These are phyloP conservation scores for Pseudoperonospora humuli DNA, from an alignment of 352 stramenopile species.

Conservation along the genomic window DNA sequence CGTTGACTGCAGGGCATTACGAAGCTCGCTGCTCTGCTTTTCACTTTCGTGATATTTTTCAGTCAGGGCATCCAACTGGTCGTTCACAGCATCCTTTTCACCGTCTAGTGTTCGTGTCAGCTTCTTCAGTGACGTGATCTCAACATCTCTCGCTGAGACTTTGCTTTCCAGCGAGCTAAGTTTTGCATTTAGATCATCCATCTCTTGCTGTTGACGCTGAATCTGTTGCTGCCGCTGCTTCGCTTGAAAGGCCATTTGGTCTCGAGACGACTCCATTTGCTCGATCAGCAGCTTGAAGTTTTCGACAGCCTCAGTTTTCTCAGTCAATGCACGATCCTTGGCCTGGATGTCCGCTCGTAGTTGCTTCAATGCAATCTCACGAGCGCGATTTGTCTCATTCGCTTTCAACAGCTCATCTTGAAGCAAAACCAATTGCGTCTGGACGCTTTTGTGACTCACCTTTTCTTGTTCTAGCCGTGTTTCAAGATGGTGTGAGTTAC, in stretches of 20 bases:
- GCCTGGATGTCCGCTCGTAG: constrained; percentile 47
- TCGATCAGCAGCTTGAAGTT: constrained; percentile 71
- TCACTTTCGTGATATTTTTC: constrained; percentile 62
- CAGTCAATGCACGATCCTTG: constrained; percentile 48
- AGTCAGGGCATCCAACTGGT: constrained; percentile 62
- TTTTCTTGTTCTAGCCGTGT: constrained; percentile 66
- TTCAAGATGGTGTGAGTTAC: constrained; percentile 43
- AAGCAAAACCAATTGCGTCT: constrained; percentile 47
- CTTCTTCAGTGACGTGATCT: constrained; percentile 62
- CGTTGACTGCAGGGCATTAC: constrained; percentile 27
- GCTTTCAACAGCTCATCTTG: constrained; percentile 55
- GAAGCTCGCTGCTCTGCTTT: constrained; percentile 39
- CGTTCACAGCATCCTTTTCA: constrained; percentile 65
- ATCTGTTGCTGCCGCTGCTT: constrained; percentile 67
- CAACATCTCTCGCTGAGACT: constrained; percentile 28
- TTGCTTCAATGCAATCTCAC: constrained; percentile 50
- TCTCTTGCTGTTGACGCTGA: constrained; percentile 46
- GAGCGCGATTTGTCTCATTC: constrained; percentile 41
- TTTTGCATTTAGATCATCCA: constrained; percentile 45
- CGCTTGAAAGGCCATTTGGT: constrained; percentile 69
- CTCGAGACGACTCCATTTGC: constrained; percentile 76
- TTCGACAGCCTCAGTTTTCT: constrained; percentile 56
- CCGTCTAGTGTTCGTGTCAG: constrained; percentile 53
- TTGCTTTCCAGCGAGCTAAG: constrained; percentile 39
- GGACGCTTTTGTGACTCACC: constrained; percentile 36